phyloP scores from a whole-genome alignment of 2,329 filamentous ascomycete genomes.

The Fusarium sp. region DNA sequence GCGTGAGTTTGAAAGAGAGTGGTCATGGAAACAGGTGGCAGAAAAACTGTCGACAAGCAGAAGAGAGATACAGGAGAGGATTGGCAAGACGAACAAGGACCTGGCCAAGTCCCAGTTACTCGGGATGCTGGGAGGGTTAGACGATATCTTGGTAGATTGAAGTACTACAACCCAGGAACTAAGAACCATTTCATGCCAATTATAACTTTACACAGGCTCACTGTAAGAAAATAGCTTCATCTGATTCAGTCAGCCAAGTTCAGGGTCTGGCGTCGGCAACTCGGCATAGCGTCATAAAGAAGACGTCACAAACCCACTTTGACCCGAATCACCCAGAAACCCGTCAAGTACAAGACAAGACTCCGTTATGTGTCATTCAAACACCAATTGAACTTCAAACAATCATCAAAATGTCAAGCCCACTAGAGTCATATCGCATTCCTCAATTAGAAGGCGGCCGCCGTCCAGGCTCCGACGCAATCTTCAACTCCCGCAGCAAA shows the following conservation, averaged over 20 bases:
- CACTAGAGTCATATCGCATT: background rate
- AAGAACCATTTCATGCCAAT: too few species aligned
- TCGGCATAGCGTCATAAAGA: constrained; percentile 10
- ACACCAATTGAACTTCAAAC: background rate
- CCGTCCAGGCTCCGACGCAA: constrained; percentile 10
- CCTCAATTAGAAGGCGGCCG: constrained; percentile 15
- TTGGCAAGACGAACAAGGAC: background rate
- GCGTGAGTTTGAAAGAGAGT: rapidly evolving
- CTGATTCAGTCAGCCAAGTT: background rate
- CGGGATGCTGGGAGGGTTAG: background rate
- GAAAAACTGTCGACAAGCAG: background rate
- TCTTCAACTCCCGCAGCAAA: constrained; percentile 27
- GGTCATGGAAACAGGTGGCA: background rate
- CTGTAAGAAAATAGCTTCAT: background rate
- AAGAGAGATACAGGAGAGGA: background rate
- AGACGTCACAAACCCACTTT: constrained; percentile 28
- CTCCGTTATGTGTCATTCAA: background rate
- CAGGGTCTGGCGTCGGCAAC: background rate
- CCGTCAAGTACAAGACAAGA: background rate
- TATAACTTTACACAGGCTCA: rapidly evolving
- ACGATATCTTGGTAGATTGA: background rate
- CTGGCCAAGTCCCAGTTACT: background rate
- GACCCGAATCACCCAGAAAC: background rate
- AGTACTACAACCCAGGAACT: too few species aligned
- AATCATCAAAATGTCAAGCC: background rate